phyloP scores from a whole-genome alignment of 768 basidiomycete species.

The Ramaria sp. region DNA sequence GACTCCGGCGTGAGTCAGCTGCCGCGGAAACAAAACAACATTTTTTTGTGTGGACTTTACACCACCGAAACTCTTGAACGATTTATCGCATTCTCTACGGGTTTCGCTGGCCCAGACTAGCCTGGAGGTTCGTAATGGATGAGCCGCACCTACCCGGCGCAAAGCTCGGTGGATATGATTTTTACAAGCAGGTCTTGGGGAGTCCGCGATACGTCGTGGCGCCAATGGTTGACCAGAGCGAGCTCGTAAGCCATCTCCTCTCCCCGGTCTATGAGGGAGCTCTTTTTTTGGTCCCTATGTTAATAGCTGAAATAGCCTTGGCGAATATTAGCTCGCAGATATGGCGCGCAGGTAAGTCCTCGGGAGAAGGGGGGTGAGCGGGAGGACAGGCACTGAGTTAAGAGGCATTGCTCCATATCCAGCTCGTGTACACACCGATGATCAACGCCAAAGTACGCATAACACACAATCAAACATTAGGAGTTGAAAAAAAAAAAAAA shows the following conservation, averaged over 20 bases:
- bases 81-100: not conserved
- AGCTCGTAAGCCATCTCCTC: constrained; percentile 52
- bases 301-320: constrained; percentile 51
- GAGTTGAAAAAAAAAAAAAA: too few species aligned
- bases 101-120: constrained; percentile 1
- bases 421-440: constrained; percentile 97
- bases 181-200: constrained; percentile 69
- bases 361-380: constrained; percentile 1
- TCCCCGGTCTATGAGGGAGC: too few species aligned
- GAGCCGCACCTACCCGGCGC: not conserved
- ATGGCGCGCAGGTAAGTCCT: constrained; percentile 62
- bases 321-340: constrained; percentile 71
- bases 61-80: not conserved
- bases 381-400: constrained; percentile 9
- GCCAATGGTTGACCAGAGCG: constrained; percentile 98
- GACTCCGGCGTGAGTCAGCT: too few species aligned
- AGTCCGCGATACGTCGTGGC: constrained; percentile 87
- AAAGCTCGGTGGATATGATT: constrained; percentile 70
- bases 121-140: not conserved
- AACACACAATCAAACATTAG: not conserved
- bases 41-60: too few species aligned
- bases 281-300: too few species aligned
- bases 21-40: too few species aligned
- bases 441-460: constrained; percentile 75
- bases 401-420: constrained; percentile 12